Conservation (phyloP, 2,329 filamentous ascomycete species). For the Incumbomyces delicatus region DNA sequence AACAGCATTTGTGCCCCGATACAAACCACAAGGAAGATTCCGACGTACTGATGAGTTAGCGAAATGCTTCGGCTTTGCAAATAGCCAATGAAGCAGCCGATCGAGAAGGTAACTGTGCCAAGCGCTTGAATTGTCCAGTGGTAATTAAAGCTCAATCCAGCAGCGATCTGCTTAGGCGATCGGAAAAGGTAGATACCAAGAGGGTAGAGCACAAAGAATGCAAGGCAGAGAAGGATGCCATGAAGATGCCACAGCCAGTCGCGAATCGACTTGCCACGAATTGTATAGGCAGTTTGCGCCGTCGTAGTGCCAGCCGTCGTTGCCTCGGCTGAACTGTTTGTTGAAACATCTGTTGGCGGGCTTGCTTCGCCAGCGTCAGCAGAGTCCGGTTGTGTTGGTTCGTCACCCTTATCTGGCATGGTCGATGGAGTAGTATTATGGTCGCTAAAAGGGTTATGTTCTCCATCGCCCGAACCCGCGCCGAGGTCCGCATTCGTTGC, state of each 20-base stretch:
- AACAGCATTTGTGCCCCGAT: constrained; percentile 29
- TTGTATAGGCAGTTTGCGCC: neutral
- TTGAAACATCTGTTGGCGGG: constrained; percentile 7
- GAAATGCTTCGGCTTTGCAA: constrained; percentile 34
- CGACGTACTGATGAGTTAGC: constrained; percentile 39
- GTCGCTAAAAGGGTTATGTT: constrained; percentile 7
- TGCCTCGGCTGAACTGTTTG: constrained; percentile 6
- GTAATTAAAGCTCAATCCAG: constrained; percentile 22
- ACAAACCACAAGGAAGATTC: constrained; percentile 30
- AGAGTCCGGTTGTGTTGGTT: neutral
- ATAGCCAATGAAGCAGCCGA: constrained; percentile 34
- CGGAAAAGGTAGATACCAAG: constrained; percentile 28
- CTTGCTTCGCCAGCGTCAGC: neutral
- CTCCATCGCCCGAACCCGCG: neutral
- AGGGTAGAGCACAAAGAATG: constrained; percentile 29
- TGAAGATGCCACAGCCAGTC: constrained; percentile 25
- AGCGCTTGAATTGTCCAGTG: constrained; percentile 34
- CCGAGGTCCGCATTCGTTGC: constrained; percentile 5
- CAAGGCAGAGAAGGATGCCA: constrained; percentile 26
- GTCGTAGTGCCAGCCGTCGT: too few species aligned
- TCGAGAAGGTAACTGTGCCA: constrained; percentile 28
- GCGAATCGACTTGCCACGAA: constrained; percentile 6
- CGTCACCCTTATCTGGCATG: neutral
- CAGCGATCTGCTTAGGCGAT: constrained; percentile 26
- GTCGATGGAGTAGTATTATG: constrained; percentile 5